Conservation (phyloP, 1,284 basidiomycete genomes). For the Omphalotus olearius region DNA sequence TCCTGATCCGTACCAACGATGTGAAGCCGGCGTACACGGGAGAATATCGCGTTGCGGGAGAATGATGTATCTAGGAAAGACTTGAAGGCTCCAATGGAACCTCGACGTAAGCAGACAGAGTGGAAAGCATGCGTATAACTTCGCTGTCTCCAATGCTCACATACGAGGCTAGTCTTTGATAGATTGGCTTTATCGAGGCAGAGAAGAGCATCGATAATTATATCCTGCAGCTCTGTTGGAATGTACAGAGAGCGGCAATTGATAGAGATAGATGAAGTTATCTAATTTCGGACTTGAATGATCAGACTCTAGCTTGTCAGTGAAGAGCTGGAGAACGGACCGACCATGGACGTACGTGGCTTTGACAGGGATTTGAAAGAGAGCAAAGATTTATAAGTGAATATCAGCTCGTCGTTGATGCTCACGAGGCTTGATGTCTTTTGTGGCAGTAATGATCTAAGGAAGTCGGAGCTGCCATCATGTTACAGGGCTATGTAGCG, state of each 20-base stretch:
- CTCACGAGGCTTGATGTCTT: neutral
- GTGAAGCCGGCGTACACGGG: constrained; percentile 9
- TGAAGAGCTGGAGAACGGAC: neutral
- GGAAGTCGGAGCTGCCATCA: no score
- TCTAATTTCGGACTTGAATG: neutral
- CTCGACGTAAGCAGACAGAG: neutral
- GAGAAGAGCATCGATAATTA: constrained; percentile 5
- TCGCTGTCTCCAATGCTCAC: constrained; percentile 6
- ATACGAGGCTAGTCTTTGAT: constrained; percentile 6
- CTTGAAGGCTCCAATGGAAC: constrained; percentile 3
- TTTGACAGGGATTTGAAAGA: neutral
- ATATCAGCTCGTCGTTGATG: no score
- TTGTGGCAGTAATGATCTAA: neutral
- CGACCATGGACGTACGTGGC: no score
- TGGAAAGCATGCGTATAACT: constrained; percentile 4
- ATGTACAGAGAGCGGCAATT: neutral
- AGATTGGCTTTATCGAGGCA: neutral
- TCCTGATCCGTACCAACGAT: neutral
- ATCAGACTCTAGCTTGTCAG: neutral
- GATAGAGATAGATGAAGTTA: no score
- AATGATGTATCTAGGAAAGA: constrained; percentile 7
- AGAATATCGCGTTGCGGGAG: constrained; percentile 6
- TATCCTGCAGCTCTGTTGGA: constrained; percentile 10
- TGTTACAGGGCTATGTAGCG: no score
- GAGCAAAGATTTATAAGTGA: no score